Base-by-base conservation (phyloP, 129 eudicot species). In the Artemisia annua region DNA sequence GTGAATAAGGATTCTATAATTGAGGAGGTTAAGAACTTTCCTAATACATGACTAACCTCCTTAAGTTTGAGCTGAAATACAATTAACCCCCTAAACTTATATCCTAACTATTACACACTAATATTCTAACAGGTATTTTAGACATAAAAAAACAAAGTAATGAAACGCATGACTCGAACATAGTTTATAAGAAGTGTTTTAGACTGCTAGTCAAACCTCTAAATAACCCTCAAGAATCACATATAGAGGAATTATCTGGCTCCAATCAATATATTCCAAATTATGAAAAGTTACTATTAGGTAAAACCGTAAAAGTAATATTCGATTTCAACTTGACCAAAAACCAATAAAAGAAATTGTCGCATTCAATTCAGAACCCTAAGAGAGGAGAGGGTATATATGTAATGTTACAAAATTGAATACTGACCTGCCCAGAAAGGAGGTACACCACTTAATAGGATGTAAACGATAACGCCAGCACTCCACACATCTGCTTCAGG, bases 401-500 rank as follows among this genome's bases (percentile, higher is more conserved):
- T 17, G 59, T 59, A 72, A 28, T 26, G 18, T 15, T 35, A 60
- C 11, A 7, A 5, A 70, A 53, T 16, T 26, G 63, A 51, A 51
- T 30, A 60, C 90, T 88, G 69, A 91, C 97, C 97, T 17, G 90
- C 96, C 97, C 97, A 88, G 60, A 91, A 91, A 17, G 97, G 97
- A 65, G 97, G 97, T 55, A 88, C 95, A 20, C 97, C 97, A 62
- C 97, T 88, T 70, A 91, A 68, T 66, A 91, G 78, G 32, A 91
- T 91, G 85, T 91, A 91, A 67, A 88, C 81, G 43, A 91, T 91
- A 3, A 91, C 93, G 66, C 97, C 97, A 3, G 94, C 97, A 85
- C 96, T 92, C 97, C 97, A 89, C 6, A 92, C 96, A 78, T 92
- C 97, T 17, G 97, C 89, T 82, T 92, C 97, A 69, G 91, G 96